Evolutionary conservation across 176 grass and related monocot species (phyloP).

Genomic region (Cenchrus fungigraminus): DNA sequence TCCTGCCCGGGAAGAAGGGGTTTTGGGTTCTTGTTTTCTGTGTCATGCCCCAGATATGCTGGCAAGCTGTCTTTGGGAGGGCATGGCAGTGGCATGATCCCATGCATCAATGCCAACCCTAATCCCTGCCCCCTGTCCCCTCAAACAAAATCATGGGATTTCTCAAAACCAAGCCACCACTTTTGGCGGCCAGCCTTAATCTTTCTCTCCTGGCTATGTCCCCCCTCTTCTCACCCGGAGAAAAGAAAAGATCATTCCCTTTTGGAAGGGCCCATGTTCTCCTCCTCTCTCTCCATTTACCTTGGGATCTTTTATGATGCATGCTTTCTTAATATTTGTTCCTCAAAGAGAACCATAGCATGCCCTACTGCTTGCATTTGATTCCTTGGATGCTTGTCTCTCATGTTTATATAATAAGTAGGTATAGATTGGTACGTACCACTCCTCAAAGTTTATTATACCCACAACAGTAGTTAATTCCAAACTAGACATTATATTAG

Average conservation of each 20-base stretch:
- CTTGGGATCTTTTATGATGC: constrained; percentile 84
- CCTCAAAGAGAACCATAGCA: constrained; percentile 42
- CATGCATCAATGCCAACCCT: constrained; percentile 76
- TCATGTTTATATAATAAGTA: constrained; percentile 33
- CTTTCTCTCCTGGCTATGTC: background rate
- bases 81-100: constrained; percentile 59
- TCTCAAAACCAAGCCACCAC: constrained; percentile 70
- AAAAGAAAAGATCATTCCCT: constrained; percentile 82
- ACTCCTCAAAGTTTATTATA: constrained; percentile 15
- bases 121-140: constrained; percentile 88
- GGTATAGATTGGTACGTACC: constrained; percentile 14
- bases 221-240: constrained; percentile 30
- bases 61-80: constrained; percentile 77
- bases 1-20: constrained; percentile 56
- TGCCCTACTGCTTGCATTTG: constrained; percentile 36
- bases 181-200: constrained; percentile 58
- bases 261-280: constrained; percentile 67
- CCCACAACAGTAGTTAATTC: background rate
- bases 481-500: background rate
- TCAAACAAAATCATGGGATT: constrained; percentile 98
- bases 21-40: constrained; percentile 81
- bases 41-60: constrained; percentile 77
- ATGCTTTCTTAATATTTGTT: constrained; percentile 58
- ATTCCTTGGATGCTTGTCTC: constrained; percentile 46
- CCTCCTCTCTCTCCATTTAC: constrained; percentile 42